phyloP scores from a whole-genome alignment of 176 grass and related monocot species.

The Calamus simplicifolius region DNA sequence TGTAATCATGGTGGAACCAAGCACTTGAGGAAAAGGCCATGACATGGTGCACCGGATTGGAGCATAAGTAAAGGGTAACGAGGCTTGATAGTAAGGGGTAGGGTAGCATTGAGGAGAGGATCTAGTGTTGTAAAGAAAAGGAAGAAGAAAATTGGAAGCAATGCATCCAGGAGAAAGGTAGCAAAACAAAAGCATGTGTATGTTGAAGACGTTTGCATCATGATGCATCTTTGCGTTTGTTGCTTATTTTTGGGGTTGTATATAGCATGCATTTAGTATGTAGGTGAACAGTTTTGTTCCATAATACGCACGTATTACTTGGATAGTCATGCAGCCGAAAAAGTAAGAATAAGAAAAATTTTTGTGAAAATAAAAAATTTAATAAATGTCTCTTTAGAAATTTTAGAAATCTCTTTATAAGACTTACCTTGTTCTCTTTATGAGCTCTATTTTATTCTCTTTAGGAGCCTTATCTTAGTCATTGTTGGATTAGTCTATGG shows the following conservation, averaged over 20 bases:
- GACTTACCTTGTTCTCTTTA: too few species aligned
- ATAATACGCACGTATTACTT: too few species aligned
- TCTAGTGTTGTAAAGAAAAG: slow-evolving; percentile 63
- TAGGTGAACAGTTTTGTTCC: too few species aligned
- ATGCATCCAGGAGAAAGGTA: slow-evolving; percentile 53
- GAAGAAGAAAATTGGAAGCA: slow-evolving; percentile 50
- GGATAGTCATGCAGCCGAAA: too few species aligned
- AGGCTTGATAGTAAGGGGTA: slow-evolving; percentile 49
- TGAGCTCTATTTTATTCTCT: too few species aligned
- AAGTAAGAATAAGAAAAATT: too few species aligned
- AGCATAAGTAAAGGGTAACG: slow-evolving; percentile 60
- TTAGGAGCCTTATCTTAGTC: too few species aligned
- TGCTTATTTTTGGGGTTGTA: not conserved
- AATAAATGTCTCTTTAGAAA: too few species aligned
- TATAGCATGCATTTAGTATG: too few species aligned
- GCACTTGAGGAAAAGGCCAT: slow-evolving; percentile 92
- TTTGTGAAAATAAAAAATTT: too few species aligned
- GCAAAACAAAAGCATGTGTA: slow-evolving; percentile 51
- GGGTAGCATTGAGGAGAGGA: slow-evolving; percentile 74
- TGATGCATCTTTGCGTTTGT: slow-evolving; percentile 47
- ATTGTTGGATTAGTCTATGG: too few species aligned
- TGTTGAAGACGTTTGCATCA: slow-evolving; percentile 63
- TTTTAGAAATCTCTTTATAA: too few species aligned
- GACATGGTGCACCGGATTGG: slow-evolving; percentile 81
- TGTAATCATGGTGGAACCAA: slow-evolving; percentile 91